phyloP scores from a whole-genome alignment of 192 early-diverging fungal genomes.

The Coemansia biformis region DNA sequence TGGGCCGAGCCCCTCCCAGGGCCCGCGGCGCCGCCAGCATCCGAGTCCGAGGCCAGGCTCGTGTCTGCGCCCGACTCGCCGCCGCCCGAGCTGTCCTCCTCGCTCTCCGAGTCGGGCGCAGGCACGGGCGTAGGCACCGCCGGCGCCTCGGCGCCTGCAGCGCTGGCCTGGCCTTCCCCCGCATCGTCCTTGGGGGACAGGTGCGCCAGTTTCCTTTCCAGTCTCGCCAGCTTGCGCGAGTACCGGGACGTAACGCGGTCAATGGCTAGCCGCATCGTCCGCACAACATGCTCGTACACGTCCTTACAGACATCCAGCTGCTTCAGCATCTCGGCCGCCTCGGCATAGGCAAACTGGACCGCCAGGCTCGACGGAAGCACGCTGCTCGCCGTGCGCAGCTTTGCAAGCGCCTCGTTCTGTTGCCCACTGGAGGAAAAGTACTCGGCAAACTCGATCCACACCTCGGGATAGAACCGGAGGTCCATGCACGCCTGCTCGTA shows the following conservation, averaged over 20 bases:
- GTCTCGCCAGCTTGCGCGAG: constrained; percentile 19
- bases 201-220: constrained; percentile 33
- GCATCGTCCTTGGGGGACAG: not conserved
- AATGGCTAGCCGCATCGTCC: constrained; percentile 13
- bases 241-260: constrained; percentile 15
- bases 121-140: no score
- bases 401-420: constrained; percentile 23
- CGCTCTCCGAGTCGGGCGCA: constrained; percentile 21
- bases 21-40: constrained; percentile 41
- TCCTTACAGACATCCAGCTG: constrained; percentile 53
- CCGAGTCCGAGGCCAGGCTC: constrained; percentile 16
- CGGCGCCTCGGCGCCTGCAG: not conserved
- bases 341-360: constrained; percentile 69
- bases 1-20: constrained; percentile 1
- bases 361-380: constrained; percentile 51
- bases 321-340: constrained; percentile 61
- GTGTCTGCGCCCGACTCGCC: constrained; percentile 42
- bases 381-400: constrained; percentile 26
- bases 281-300: constrained; percentile 51
- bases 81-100: constrained; percentile 32
- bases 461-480: constrained; percentile 80
- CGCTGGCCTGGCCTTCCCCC: not conserved
- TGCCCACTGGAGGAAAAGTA: constrained; percentile 21
- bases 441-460: constrained; percentile 63
- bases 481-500: constrained; percentile 83